phyloP scores from a whole-genome alignment of 768 basidiomycete genomes.

The Suillus discolor region DNA sequence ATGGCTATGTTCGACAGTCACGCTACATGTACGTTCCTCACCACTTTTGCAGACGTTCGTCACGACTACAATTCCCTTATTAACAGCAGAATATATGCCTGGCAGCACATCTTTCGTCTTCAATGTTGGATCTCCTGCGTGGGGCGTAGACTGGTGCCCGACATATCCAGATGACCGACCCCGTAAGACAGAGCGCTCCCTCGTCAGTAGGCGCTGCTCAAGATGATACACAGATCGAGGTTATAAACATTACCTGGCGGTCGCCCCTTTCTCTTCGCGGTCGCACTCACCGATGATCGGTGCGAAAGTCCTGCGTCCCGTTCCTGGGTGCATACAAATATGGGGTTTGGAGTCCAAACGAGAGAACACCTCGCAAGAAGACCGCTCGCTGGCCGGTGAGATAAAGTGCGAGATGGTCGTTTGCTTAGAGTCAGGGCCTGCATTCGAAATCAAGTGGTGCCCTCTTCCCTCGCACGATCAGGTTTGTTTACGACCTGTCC shows the following conservation, averaged over 20 bases:
- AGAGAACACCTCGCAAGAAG: conserved; percentile 28
- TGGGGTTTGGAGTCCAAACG: conserved; percentile 58
- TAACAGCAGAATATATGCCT: conserved; percentile 60
- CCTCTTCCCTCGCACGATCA: conserved; percentile 81
- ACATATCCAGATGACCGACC: conserved; percentile 58
- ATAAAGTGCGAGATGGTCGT: conserved; percentile 84
- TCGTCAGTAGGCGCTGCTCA: neutral
- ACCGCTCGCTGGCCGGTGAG: conserved; percentile 19
- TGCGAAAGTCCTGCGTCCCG: conserved; percentile 53
- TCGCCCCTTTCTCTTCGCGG: conserved; percentile 70
- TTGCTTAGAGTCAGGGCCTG: conserved; percentile 80
- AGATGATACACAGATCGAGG: conserved; percentile 43
- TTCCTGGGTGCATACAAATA: conserved; percentile 78
- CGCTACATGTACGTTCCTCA: conserved; percentile 53
- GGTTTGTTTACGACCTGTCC: conserved; percentile 30
- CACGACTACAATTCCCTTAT: conserved; percentile 5
- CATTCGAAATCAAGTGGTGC: conserved; percentile 89
- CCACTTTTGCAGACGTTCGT: neutral
- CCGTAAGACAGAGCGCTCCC: conserved; percentile 40
- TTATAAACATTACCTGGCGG: conserved; percentile 80
- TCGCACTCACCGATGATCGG: conserved; percentile 71
- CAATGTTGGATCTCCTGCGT: conserved; percentile 88
- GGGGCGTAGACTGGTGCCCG: conserved; percentile 95
- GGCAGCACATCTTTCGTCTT: conserved; percentile 70
- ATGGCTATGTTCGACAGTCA: conserved; percentile 58